Evolutionary conservation across 148 eudicot species (phyloP), one percentile per base, ranked within the genome.

Genomic region (Amaranthus palmeri): DNA sequence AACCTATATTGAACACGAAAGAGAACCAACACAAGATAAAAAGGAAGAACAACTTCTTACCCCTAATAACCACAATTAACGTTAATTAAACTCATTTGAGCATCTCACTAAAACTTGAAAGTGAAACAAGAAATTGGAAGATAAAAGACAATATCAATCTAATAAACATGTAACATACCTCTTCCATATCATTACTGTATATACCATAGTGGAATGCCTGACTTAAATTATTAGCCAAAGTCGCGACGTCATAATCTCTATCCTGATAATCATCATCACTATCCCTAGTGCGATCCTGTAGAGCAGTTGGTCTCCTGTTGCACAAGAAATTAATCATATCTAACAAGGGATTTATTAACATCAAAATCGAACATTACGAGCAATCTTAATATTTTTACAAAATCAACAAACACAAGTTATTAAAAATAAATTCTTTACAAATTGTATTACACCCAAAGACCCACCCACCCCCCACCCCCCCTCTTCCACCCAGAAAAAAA

Each of bases 231-330:
- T 91, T 91, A 25, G 98, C 98, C 74, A 93, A 72, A 74, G 98
- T 97, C 13, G 97, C 97, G 79, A 93, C 92, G 78, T 93, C 98
- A 83, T 91, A 93, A 76, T 93, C 98, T 71, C 98, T 85, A 78
- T 93, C 98, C 77, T 93, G 98, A 76, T 91, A 93, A 84, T 93
- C 98, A 77, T 93, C 97, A 66, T 89, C 98, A 64, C 98, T 89
- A 76, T 93, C 96, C 81, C 97, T 82, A 61, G 76, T 78, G 36
- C 88, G 89, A 54, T 93, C 96, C 48, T 87, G 98, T 42, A 89
- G 77, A 42, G 91, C 80, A 60, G 96, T 87, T 51, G 98, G 98
- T 74, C 98, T 88, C 97, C 98, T 93, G 85, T 80, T 74, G 61
- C 69, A 71, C 18, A 55, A 13, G 54, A 67, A 69, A 61, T 11